phyloP scores from a whole-genome alignment of 352 stramenopile species.

The Globisporangium mamillatum region DNA sequence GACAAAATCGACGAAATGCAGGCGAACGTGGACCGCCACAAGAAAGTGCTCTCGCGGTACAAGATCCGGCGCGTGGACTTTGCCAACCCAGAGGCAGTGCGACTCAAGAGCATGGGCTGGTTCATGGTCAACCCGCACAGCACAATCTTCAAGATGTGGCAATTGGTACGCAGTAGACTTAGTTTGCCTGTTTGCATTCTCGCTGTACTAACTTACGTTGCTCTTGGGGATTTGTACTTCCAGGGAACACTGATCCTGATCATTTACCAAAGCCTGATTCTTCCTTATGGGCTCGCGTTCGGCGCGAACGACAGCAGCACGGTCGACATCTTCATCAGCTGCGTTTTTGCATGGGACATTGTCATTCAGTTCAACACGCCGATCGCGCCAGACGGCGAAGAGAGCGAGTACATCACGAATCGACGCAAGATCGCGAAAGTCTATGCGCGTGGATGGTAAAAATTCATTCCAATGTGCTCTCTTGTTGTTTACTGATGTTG shows the following conservation, averaged over 20 bases:
- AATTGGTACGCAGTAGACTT: conserved; percentile 38
- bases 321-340: conserved; percentile 59
- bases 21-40: conserved; percentile 59
- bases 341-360: conserved; percentile 70
- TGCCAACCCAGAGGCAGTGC: conserved; percentile 30
- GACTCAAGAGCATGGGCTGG: conserved; percentile 36
- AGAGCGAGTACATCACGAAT: conserved; percentile 61
- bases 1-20: conserved; percentile 37
- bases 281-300: conserved; percentile 69
- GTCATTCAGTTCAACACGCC: conserved; percentile 77
- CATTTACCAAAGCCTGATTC: conserved; percentile 73
- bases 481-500: background rate
- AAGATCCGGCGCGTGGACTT: conserved; percentile 66
- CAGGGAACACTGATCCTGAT: conserved; percentile 69
- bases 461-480: background rate
- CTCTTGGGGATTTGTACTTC: background rate
- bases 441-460: conserved; percentile 64
- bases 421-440: conserved; percentile 45
- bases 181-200: background rate
- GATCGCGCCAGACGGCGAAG: conserved; percentile 34
- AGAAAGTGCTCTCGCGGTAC: conserved; percentile 72
- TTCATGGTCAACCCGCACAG: conserved; percentile 74
- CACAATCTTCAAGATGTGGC: conserved; percentile 69
- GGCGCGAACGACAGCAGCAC: conserved; percentile 40
- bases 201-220: background rate